A percentile compares a stretch with the other conserved stretches of the same genome.
Evolutionary conservation across 129 eudicot species (phyloP).

Genomic region (Gnaphalium uliginosum): DNA sequence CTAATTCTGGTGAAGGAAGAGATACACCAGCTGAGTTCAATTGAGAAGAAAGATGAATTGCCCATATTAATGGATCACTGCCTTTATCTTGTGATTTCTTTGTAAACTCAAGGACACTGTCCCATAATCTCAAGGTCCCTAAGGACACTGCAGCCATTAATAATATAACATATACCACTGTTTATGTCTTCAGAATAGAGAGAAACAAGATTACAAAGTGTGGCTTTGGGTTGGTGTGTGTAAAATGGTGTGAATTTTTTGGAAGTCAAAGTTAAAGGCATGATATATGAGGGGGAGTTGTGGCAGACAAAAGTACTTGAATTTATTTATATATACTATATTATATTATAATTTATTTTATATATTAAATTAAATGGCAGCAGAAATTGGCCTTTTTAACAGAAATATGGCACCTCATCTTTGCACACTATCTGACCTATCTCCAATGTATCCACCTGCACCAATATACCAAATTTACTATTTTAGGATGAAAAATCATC

Average conservation of each 20-base stretch:
- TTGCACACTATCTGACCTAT: slow-evolving; percentile 6
- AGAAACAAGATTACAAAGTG: slow-evolving; percentile 1
- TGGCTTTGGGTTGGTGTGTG: slow-evolving; percentile 22
- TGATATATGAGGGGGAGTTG: slow-evolving; percentile 24
- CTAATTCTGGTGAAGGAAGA: slow-evolving; percentile 75
- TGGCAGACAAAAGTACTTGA: slow-evolving; percentile 42
- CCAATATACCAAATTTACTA: not conserved
- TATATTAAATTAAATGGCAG: not conserved
- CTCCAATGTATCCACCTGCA: not conserved
- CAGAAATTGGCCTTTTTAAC: slow-evolving; percentile 35
- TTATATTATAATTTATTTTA: too few species aligned
- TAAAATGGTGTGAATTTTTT: slow-evolving; percentile 31
- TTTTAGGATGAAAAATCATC: not conserved
- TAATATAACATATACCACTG: not conserved
- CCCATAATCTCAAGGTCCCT: slow-evolving; percentile 55
- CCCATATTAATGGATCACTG: slow-evolving; percentile 80
- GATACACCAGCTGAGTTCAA: slow-evolving; percentile 59
- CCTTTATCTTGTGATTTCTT: slow-evolving; percentile 70
- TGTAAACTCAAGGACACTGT: slow-evolving; percentile 57
- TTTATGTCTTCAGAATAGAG: not conserved
- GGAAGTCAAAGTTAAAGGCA: slow-evolving; percentile 35
- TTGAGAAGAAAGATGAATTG: slow-evolving; percentile 70
- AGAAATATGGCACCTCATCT: slow-evolving; percentile 27
- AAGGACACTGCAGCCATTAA: slow-evolving; percentile 60
- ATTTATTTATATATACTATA: too few species aligned